Evolutionary conservation across 345 rosid species (phyloP), one percentile per base, ranked within the genome.

Genomic region (Eucalyptus polybractea): DNA sequence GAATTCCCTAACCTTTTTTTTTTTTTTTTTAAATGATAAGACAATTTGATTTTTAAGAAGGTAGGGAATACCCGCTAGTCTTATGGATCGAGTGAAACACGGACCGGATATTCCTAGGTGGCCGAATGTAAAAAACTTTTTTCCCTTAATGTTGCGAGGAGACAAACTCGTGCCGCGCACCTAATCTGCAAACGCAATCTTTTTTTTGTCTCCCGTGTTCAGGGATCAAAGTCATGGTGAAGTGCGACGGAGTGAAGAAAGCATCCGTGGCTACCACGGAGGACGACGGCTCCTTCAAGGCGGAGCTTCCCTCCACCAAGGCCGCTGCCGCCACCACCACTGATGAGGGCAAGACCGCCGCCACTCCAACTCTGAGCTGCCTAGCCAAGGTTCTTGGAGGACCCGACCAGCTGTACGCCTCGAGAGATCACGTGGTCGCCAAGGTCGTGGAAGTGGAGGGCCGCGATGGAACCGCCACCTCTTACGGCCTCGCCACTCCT

Each of bases 351-450:
- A 62, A 42, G 25, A 11, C 69, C 24, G 7, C 90, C 45, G 19
- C 90, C 45, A 24, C 24, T 19, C 86, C 88, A 3, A 90, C 94
- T 17, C n/a, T 27, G 76, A 90, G 91, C 49, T 97, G 98, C 89
- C 90, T 93, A 2, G 99, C 96, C 21, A 92, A 90, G 91, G 92
- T 96, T 42, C 87, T 93, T 8, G 99, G 99, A 29, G 96, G 97
- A 56, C 91, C 94, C 3, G 90, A 87, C 67, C 94, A 93, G 91
- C 93, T 96, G 51, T 97, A 95, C 88, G 95, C 92, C 81, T 88
- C 93, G 4, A 93, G 89, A 51, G 88, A 92, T 56, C 91, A 91
- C 89, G 69, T 90, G 90, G 92, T 90, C 54, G 93, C 99, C 50
- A 92, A 92, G 88, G 91, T 96, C 50, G 94, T 93, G 85, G 88